Conservation (phyloP, 2,329 filamentous ascomycete species). For the Monosporascus cannonballus region DNA sequence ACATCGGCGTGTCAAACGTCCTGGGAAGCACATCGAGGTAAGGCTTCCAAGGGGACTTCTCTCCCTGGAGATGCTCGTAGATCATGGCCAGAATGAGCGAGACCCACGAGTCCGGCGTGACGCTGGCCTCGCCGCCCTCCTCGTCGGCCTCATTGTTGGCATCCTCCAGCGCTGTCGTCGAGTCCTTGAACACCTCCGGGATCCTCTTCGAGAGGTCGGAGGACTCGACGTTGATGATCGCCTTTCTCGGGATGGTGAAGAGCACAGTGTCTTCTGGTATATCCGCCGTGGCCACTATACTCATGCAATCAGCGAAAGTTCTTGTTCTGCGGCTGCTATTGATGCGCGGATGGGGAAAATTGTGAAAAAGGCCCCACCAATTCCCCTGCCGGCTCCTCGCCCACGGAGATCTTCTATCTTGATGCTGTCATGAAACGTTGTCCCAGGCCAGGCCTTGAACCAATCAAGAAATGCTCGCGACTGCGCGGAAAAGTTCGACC, state of each 20-base stretch:
- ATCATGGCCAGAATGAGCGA: constrained; percentile 71
- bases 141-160: constrained; percentile 32
- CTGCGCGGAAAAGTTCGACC: constrained; percentile 32
- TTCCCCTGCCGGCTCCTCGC: constrained; percentile 48
- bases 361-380: constrained; percentile 33
- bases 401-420: constrained; percentile 45
- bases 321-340: not conserved
- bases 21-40: constrained; percentile 72
- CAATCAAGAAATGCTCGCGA: constrained; percentile 45
- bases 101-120: constrained; percentile 47
- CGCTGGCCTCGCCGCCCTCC: constrained; percentile 22
- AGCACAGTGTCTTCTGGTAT: constrained; percentile 70
- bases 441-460: constrained; percentile 47
- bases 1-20: constrained; percentile 81
- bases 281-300: constrained; percentile 60
- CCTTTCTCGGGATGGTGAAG: constrained; percentile 69
- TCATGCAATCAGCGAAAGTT: constrained; percentile 4
- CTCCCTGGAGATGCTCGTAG: constrained; percentile 60
- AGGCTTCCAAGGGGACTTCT: constrained; percentile 62
- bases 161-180: constrained; percentile 26
- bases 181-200: constrained; percentile 43
- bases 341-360: not conserved
- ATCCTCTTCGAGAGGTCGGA: constrained; percentile 58
- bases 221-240: constrained; percentile 67
- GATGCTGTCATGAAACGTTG: constrained; percentile 47